These are phyloP conservation scores for Raphidocelis subcapitata DNA, from an alignment of 139 green algal species.

Conservation along the genomic window DNA sequence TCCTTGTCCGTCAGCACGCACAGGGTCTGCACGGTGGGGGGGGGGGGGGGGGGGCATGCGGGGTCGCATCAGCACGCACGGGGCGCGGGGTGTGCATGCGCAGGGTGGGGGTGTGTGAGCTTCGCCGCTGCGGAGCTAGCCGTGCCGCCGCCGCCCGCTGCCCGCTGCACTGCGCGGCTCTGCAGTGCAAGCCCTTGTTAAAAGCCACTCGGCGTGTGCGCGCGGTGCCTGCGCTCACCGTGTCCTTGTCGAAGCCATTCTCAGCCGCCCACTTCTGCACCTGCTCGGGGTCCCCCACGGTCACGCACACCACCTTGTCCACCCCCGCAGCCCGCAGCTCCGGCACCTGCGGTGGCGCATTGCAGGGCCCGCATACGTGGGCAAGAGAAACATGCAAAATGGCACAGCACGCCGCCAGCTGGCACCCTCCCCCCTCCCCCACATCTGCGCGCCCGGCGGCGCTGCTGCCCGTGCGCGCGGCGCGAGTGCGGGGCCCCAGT, in stretches of 20 bases:
- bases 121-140: too few species aligned
- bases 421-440: background rate
- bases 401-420: background rate
- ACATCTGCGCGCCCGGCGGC: background rate
- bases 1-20: background rate
- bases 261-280: conserved; percentile 27
- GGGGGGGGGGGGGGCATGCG: too few species aligned
- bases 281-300: conserved; percentile 24
- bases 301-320: conserved; percentile 50
- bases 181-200: too few species aligned
- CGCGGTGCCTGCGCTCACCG: background rate
- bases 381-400: too few species aligned
- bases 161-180: too few species aligned
- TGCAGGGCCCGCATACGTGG: too few species aligned
- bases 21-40: too few species aligned
- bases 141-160: too few species aligned
- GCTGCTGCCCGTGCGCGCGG: background rate
- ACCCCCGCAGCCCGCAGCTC: conserved; percentile 24
- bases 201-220: too few species aligned
- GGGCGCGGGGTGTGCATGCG: too few species aligned
- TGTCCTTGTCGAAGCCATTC: conserved; percentile 24
- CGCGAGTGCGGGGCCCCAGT: background rate
- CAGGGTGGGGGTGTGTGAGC: too few species aligned
- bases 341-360: conserved; percentile 4
- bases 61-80: too few species aligned